Evolutionary conservation across 2,329 filamentous ascomycete species (phyloP).

Genomic region (Cryphonectria carpinicola): DNA sequence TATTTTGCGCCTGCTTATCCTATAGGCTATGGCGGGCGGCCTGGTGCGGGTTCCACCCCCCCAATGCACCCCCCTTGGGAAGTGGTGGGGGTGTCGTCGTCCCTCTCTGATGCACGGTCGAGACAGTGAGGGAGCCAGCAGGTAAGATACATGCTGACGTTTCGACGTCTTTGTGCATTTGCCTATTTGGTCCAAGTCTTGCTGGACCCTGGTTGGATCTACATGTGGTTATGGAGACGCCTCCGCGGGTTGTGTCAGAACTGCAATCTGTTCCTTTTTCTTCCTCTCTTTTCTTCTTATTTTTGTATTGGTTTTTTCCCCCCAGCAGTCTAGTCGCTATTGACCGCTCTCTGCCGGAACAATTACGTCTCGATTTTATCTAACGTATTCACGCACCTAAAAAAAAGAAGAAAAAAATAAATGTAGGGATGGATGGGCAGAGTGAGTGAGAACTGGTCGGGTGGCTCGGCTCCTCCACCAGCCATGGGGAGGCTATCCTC

Average conservation of each 20-base stretch:
- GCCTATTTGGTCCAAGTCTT: not conserved
- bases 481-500: not conserved
- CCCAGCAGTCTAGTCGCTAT: not conserved
- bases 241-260: not conserved
- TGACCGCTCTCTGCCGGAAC: not conserved
- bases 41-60: not conserved
- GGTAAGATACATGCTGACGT: not conserved
- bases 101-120: not conserved
- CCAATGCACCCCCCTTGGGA: too few relatives aligned
- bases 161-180: constrained; percentile 3
- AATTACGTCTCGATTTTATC: not conserved
- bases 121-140: not conserved
- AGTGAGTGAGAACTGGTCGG: not conserved
- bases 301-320: not conserved
- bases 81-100: not conserved
- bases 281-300: not conserved
- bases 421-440: too few relatives aligned
- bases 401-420: too few relatives aligned
- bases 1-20: not conserved
- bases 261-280: not conserved
- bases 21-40: not conserved
- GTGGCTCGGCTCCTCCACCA: not conserved
- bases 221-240: not conserved
- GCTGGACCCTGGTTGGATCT: not conserved
- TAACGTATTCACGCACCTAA: too few relatives aligned